Evolutionary conservation across 495 filamentous ascomycete genomes (phyloP).

Genomic region (Trichoderma orchidacearum): DNA sequence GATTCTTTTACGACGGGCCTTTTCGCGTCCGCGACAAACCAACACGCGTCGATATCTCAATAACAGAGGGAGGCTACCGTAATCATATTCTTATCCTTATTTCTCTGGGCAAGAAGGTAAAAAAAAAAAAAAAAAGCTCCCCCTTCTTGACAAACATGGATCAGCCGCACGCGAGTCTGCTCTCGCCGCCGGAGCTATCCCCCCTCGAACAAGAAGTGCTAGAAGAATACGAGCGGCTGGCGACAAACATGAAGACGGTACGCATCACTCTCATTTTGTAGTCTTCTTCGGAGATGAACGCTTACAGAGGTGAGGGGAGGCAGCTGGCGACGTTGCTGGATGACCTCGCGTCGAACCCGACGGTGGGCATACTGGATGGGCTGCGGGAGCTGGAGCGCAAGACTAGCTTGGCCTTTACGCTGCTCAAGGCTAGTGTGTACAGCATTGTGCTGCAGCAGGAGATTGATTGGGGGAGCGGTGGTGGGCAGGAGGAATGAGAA

Average conservation of each 20-base stretch:
- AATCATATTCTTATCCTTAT: no score
- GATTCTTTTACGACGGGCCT: no score
- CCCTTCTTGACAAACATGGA: not conserved
- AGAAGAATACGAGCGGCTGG: slow-evolving; percentile 77
- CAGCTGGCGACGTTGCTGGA: slow-evolving; percentile 51
- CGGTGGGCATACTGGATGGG: slow-evolving; percentile 66
- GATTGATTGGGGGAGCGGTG: slow-evolving; percentile 50
- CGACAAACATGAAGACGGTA: slow-evolving; percentile 87
- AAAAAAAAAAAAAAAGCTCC: not conserved
- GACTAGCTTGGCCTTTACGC: slow-evolving; percentile 82
- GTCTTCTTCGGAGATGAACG: not conserved
- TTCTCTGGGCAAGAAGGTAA: not conserved
- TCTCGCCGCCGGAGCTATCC: slow-evolving; percentile 40
- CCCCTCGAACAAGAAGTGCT: slow-evolving; percentile 88
- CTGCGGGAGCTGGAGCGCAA: slow-evolving; percentile 82
- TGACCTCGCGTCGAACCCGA: slow-evolving; percentile 46
- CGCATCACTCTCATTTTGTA: slow-evolving; percentile 19
- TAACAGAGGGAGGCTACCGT: no score
- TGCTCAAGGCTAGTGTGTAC: slow-evolving; percentile 96
- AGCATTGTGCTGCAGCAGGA: slow-evolving; percentile 96
- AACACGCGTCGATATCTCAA: no score
- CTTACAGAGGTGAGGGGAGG: not conserved
- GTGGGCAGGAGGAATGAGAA: not conserved
- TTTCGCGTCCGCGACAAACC: no score
- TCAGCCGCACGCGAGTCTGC: slow-evolving; percentile 3